These are phyloP conservation scores for Candida pini DNA, from an alignment of 805 yeast genomes.

Conservation along the genomic window DNA sequence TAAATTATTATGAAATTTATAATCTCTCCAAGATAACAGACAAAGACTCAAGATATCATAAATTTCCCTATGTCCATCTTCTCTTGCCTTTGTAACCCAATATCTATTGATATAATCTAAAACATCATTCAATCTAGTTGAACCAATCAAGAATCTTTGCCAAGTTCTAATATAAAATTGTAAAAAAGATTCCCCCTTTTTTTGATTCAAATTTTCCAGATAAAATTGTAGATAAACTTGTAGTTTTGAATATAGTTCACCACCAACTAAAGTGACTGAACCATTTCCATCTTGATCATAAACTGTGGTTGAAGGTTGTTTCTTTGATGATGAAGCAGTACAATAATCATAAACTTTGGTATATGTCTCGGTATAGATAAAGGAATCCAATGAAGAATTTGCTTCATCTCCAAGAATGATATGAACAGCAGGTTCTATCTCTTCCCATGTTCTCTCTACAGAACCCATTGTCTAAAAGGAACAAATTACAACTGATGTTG, in stretches of 20 bases:
- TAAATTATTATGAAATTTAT: constrained; percentile 66
- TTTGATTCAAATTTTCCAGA: constrained; percentile 43
- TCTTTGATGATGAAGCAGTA: constrained; percentile 65
- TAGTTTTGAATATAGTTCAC: constrained; percentile 75
- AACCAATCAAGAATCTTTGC: constrained; percentile 87
- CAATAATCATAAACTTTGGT: constrained; percentile 92
- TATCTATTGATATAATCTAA: constrained; percentile 94
- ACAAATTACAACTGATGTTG: background rate
- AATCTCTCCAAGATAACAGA: constrained; percentile 79
- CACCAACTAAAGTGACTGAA: constrained; percentile 60
- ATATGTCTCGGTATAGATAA: constrained; percentile 84
- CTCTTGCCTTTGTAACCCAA: constrained; percentile 95
- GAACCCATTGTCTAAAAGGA: background rate
- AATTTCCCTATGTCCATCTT: constrained; percentile 85
- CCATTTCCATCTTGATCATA: constrained; percentile 21
- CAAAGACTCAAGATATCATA: constrained; percentile 90
- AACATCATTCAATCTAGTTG: constrained; percentile 85
- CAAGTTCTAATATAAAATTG: constrained; percentile 83
- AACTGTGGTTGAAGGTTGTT: constrained; percentile 25
- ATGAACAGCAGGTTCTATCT: constrained; percentile 70
- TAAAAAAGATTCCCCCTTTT: constrained; percentile 60
- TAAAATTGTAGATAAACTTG: constrained; percentile 61
- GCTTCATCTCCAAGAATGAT: constrained; percentile 67
- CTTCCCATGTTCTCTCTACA: constrained; percentile 53
- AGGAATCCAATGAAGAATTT: constrained; percentile 53